Conservation (phyloP, 352 stramenopile species). For the Pythium dissotocum region DNA sequence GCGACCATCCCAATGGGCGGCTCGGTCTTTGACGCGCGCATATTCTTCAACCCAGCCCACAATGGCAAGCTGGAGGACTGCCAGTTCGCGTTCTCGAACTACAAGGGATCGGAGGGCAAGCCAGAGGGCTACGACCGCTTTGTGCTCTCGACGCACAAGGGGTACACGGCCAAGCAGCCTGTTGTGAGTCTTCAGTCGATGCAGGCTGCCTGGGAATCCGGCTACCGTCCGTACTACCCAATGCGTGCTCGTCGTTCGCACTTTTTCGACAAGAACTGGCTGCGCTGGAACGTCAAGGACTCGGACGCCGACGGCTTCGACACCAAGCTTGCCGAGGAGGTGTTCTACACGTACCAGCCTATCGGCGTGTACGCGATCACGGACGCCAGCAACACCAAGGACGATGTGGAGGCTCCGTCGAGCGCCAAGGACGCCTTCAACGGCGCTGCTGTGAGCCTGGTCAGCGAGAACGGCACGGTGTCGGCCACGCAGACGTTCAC, state of each 20-base stretch:
- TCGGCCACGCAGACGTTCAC: neutral
- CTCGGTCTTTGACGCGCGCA: conserved; percentile 69
- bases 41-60: conserved; percentile 74
- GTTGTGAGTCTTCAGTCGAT: conserved; percentile 68
- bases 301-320: conserved; percentile 46
- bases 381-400: conserved; percentile 17
- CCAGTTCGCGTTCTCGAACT: conserved; percentile 81
- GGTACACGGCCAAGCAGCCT: conserved; percentile 36
- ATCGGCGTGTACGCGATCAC: conserved; percentile 78
- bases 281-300: conserved; percentile 63
- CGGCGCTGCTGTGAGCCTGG: neutral
- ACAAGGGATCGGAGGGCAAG: conserved; percentile 43
- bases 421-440: neutral
- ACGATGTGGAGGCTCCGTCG: neutral
- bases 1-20: conserved; percentile 48
- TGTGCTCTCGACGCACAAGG: conserved; percentile 47
- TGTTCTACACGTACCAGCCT: conserved; percentile 73
- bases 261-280: conserved; percentile 90
- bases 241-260: conserved; percentile 76
- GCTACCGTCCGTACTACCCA: conserved; percentile 89
- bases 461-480: neutral
- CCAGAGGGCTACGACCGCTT: conserved; percentile 44
- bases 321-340: conserved; percentile 47
- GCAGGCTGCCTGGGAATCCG: conserved; percentile 45
- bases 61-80: conserved; percentile 79